Percentiles rank a stretch among this genome's conserved stretches.
These are phyloP conservation scores for Fragilaria crotonensis DNA, from an alignment of 108 stramenopile species.

Conservation along the genomic window DNA sequence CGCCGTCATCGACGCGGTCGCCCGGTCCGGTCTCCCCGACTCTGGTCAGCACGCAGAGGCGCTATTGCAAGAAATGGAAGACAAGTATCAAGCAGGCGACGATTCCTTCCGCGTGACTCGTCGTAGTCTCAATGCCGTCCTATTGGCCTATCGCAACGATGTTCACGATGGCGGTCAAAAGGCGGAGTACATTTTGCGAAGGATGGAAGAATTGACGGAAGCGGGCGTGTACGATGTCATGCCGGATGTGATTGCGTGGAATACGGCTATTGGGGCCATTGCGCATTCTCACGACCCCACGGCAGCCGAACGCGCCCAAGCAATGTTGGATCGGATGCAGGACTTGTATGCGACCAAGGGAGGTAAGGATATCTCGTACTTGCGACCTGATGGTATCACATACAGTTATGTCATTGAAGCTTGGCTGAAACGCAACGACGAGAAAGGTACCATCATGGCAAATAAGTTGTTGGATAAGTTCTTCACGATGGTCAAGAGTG, in stretches of 20 bases:
- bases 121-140: slow-evolving; percentile 50
- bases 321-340: slow-evolving; percentile 42
- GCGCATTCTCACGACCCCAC: slow-evolving; percentile 9
- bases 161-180: slow-evolving; percentile 7
- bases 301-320: slow-evolving; percentile 41
- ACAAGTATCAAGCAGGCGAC: slow-evolving; percentile 18
- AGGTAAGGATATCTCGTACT: neutral
- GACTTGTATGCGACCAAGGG: slow-evolving; percentile 14
- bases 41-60: slow-evolving; percentile 44
- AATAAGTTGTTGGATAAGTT: too few relatives aligned
- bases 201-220: too few relatives aligned
- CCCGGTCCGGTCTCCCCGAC: slow-evolving; percentile 25
- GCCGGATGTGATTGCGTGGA: too few relatives aligned
- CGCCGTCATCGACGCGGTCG: slow-evolving; percentile 32
- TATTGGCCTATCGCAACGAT: slow-evolving; percentile 16
- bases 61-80: slow-evolving; percentile 39
- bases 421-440: slow-evolving; percentile 12
- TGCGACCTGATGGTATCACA: slow-evolving; percentile 16
- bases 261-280: too few relatives aligned
- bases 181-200: slow-evolving; percentile 9
- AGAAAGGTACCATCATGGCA: too few relatives aligned
- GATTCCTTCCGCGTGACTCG: slow-evolving; percentile 32
- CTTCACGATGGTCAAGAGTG: too few relatives aligned
- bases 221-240: too few relatives aligned
- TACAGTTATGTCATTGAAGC: slow-evolving; percentile 30